These are phyloP conservation scores for Claviceps sp. DNA, from an alignment of 2,329 filamentous ascomycete species.

Conservation along the genomic window DNA sequence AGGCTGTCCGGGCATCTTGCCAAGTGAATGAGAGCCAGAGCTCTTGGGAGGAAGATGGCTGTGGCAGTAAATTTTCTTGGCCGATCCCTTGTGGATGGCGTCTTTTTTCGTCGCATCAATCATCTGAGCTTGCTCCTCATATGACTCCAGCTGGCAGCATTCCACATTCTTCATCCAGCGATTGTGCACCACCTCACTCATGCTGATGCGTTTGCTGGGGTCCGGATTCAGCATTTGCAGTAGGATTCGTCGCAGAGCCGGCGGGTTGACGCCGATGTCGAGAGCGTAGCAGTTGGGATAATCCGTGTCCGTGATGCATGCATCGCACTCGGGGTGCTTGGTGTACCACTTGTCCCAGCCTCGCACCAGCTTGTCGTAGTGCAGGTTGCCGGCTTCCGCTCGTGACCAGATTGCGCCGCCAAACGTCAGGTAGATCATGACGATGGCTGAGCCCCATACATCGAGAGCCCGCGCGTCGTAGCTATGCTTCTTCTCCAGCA, in stretches of 20 bases:
- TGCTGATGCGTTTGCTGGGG: constrained; percentile 55
- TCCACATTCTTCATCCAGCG: constrained; percentile 63
- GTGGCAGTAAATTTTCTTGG: constrained; percentile 43
- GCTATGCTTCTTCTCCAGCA: constrained; percentile 50
- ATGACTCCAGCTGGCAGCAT: constrained; percentile 63
- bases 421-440: constrained; percentile 66
- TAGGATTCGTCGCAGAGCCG: constrained; percentile 55
- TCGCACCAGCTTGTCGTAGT: constrained; percentile 50
- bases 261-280: constrained; percentile 51
- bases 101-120: constrained; percentile 51
- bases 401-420: constrained; percentile 62
- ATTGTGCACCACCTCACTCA: constrained; percentile 54
- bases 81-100: constrained; percentile 25
- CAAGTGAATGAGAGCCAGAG: constrained; percentile 33
- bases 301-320: constrained; percentile 38
- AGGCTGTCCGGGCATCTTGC: constrained; percentile 42
- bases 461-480: constrained; percentile 69
- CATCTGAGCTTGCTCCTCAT: constrained; percentile 45
- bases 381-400: constrained; percentile 41
- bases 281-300: constrained; percentile 54
- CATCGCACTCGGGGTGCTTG: constrained; percentile 30
- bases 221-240: constrained; percentile 75
- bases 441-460: constrained; percentile 74
- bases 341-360: constrained; percentile 58
- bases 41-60: constrained; percentile 40